Percentiles rank a stretch among this genome's conserved stretches.
Conservation (phyloP, 2,329 filamentous ascomycete species). For the Diplodia scrobiculata region DNA sequence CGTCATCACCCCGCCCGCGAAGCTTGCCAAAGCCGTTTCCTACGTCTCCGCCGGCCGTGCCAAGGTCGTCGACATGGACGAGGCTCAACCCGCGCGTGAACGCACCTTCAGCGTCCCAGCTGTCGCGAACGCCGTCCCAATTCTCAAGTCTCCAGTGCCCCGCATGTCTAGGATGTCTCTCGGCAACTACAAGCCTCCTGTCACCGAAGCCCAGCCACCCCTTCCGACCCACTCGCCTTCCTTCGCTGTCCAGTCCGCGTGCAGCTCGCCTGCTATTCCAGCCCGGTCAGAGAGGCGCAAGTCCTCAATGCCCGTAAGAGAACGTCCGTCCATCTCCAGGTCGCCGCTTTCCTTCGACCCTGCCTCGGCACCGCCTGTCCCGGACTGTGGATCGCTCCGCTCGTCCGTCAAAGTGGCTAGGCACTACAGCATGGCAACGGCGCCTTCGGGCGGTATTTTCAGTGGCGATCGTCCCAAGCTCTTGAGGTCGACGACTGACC, state of each 20-base stretch:
- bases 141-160: constrained; percentile 37
- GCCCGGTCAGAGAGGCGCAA: constrained; percentile 18
- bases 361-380: constrained; percentile 8
- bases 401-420: constrained; percentile 10
- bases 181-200: constrained; percentile 33
- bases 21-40: constrained; percentile 44
- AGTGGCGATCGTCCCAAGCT: constrained; percentile 21
- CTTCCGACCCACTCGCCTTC: constrained; percentile 3
- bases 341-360: constrained; percentile 27
- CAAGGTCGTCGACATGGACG: constrained; percentile 44
- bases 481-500: constrained; percentile 22
- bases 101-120: constrained; percentile 40
- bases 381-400: constrained; percentile 19
- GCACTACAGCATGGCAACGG: constrained; percentile 27
- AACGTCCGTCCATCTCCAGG: constrained; percentile 12
- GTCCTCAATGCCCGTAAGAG: constrained; percentile 20
- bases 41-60: constrained; percentile 44
- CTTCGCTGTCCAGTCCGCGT: background rate
- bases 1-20: constrained; percentile 11
- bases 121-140: constrained; percentile 35
- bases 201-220: background rate
- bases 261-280: constrained; percentile 6
- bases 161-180: constrained; percentile 37
- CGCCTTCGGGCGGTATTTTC: background rate
- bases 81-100: background rate